Evolutionary conservation across 805 yeast species (phyloP).

Genomic region (Monosporozyma unispora): DNA sequence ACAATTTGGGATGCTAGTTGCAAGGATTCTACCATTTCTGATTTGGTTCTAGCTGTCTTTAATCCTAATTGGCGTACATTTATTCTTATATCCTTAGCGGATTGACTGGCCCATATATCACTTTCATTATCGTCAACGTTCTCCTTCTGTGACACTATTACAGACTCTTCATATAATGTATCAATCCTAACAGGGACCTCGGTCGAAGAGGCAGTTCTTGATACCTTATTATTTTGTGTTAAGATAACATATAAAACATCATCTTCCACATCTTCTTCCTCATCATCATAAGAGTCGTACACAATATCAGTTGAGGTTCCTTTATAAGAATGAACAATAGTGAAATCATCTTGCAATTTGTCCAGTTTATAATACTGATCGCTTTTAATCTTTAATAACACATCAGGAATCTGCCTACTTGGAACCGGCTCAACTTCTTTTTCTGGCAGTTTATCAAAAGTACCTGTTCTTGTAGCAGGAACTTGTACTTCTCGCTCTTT

Average conservation of each 20-base stretch:
- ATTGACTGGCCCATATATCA: background rate
- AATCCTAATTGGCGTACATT: constrained; percentile 20
- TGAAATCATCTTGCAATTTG: background rate
- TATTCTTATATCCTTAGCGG: constrained; percentile 21
- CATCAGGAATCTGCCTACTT: background rate
- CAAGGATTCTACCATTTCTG: constrained; percentile 23
- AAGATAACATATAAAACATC: background rate
- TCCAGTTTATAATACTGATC: background rate
- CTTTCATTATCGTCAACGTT: background rate
- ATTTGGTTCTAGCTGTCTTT: constrained; percentile 23
- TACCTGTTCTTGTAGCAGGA: constrained; percentile 27
- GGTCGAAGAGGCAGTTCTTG: no score
- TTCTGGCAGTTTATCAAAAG: constrained; percentile 3
- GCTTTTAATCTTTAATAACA: background rate
- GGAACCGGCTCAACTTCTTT: no score
- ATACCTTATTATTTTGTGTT: background rate
- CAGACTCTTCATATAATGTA: no score
- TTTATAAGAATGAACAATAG: background rate
- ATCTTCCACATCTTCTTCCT: background rate
- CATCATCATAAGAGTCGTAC: constrained; percentile 1
- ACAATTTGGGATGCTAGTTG: constrained; percentile 21
- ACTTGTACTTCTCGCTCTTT: constrained; percentile 15
- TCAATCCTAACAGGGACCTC: no score
- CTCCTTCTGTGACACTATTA: no score
- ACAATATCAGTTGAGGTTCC: background rate